Conservation (phyloP, 75 land plant genomes). For the Gnetum montanum region DNA sequence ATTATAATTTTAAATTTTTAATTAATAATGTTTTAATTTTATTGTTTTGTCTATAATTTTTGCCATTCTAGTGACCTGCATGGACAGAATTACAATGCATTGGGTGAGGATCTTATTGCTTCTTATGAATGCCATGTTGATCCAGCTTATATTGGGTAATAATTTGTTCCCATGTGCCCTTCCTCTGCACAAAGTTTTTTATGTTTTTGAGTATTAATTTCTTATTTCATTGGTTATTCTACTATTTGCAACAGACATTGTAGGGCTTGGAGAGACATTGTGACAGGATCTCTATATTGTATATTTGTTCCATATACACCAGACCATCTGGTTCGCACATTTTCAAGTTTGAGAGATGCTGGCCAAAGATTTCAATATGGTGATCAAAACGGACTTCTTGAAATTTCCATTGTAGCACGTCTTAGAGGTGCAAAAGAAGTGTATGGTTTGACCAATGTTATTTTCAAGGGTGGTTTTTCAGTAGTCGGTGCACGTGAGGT, state of each 20-base stretch:
- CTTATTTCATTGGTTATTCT: no score
- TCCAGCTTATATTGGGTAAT: constrained; percentile 77
- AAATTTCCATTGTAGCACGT: constrained; percentile 33
- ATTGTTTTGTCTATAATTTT: no score
- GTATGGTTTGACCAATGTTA: constrained; percentile 39
- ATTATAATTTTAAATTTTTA: no score
- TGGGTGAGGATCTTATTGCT: constrained; percentile 16
- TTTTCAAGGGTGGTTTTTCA: constrained; percentile 74
- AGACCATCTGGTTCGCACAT: constrained; percentile 35
- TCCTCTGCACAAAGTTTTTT: neutral
- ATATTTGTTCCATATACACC: constrained; percentile 76
- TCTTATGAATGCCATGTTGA: constrained; percentile 63
- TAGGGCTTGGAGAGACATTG: constrained; percentile 64
- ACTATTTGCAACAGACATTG: constrained; percentile 32
- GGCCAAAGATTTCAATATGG: constrained; percentile 5
- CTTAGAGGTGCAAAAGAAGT: constrained; percentile 32
- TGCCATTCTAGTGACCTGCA: constrained; percentile 25
- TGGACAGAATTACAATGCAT: constrained; percentile 23
- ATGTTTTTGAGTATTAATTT: no score
- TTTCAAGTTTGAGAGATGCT: constrained; percentile 20
- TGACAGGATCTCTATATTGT: constrained; percentile 48
- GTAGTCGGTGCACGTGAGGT: constrained; percentile 38
- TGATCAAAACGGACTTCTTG: constrained; percentile 18
- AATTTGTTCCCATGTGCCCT: no score
- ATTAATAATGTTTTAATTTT: no score